Evolutionary conservation across 1,284 basidiomycete genomes (phyloP).

Genomic region (Tilletia horrida): DNA sequence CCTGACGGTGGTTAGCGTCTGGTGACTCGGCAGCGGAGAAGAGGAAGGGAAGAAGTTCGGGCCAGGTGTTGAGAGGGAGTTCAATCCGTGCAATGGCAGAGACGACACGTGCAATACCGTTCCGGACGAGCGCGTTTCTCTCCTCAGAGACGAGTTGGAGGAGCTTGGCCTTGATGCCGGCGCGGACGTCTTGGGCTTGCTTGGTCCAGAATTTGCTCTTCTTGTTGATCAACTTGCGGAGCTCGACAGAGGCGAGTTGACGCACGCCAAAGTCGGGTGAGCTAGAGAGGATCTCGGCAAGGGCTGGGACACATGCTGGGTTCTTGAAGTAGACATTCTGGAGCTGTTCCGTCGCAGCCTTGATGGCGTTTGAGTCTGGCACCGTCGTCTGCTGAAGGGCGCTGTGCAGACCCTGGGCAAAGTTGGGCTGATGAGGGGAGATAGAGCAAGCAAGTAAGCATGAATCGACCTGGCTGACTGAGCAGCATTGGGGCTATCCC

Average conservation of each 20-base stretch:
- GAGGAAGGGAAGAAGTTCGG: constrained; percentile 82
- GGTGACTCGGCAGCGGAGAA: constrained; percentile 72
- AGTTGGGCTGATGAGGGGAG: constrained; percentile 17
- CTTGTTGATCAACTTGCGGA: constrained; percentile 82
- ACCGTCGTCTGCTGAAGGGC: constrained; percentile 52
- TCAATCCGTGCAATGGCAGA: constrained; percentile 90
- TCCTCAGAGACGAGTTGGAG: constrained; percentile 77
- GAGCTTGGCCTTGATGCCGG: constrained; percentile 80
- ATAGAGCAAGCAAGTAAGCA: too few species aligned
- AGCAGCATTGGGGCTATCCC: too few species aligned
- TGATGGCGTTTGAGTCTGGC: constrained; percentile 51
- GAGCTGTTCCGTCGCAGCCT: constrained; percentile 74
- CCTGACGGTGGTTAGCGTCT: constrained; percentile 75
- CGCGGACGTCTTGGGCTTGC: constrained; percentile 67
- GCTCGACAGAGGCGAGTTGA: constrained; percentile 96
- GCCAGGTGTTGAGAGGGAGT: constrained; percentile 78
- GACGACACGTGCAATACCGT: constrained; percentile 81
- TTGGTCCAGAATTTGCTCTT: constrained; percentile 80
- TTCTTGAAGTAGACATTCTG: constrained; percentile 68
- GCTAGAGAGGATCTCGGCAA: constrained; percentile 81
- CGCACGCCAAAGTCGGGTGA: constrained; percentile 76
- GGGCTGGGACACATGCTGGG: constrained; percentile 81
- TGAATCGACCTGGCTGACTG: too few species aligned
- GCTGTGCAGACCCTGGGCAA: constrained; percentile 49
- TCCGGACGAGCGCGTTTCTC: constrained; percentile 71